A percentile compares a stretch with the other conserved stretches of the same genome.
Evolutionary conservation across 352 stramenopile genomes (phyloP).

Genomic region (Phytophthora pluvialis): DNA sequence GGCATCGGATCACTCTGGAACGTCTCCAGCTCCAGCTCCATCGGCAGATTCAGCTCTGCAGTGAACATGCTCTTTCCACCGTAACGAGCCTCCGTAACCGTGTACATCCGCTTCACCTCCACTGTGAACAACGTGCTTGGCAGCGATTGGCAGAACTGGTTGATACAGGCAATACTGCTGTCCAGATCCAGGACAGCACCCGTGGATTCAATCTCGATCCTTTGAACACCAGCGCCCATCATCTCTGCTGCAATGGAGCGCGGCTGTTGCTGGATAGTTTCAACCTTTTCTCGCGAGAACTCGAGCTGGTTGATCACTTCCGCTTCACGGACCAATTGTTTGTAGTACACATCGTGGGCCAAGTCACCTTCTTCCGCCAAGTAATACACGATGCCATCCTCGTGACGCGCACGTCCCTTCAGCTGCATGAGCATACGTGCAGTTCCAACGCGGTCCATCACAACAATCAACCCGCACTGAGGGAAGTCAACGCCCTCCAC

Average conservation of each 20-base stretch:
- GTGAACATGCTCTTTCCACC: slow-evolving; percentile 57
- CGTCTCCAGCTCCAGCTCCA: slow-evolving; percentile 50
- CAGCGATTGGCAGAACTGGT: slow-evolving; percentile 83
- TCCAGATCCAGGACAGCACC: slow-evolving; percentile 78
- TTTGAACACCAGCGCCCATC: slow-evolving; percentile 39
- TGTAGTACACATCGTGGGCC: slow-evolving; percentile 54
- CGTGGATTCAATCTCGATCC: slow-evolving; percentile 54
- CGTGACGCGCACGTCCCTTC: slow-evolving; percentile 71
- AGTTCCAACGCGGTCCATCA: slow-evolving; percentile 61
- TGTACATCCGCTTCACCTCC: slow-evolving; percentile 64
- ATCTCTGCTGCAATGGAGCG: slow-evolving; percentile 56
- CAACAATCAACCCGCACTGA: slow-evolving; percentile 69
- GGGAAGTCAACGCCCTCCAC: slow-evolving; percentile 85
- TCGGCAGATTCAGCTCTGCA: slow-evolving; percentile 55
- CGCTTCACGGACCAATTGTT: slow-evolving; percentile 48
- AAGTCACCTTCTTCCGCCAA: slow-evolving; percentile 61
- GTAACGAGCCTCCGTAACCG: slow-evolving; percentile 38
- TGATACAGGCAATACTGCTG: slow-evolving; percentile 73
- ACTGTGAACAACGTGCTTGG: slow-evolving; percentile 59
- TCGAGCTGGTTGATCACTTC: slow-evolving; percentile 68
- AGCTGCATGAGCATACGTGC: slow-evolving; percentile 78
- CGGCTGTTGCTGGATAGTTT: slow-evolving; percentile 64
- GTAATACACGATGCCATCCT: slow-evolving; percentile 82
- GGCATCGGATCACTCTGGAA: slow-evolving; percentile 58
- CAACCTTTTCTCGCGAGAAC: slow-evolving; percentile 69